Evolutionary conservation across 805 yeast species (phyloP), one percentile per base, ranked within the genome.

Genomic region (Lipomyces oligophaga): DNA sequence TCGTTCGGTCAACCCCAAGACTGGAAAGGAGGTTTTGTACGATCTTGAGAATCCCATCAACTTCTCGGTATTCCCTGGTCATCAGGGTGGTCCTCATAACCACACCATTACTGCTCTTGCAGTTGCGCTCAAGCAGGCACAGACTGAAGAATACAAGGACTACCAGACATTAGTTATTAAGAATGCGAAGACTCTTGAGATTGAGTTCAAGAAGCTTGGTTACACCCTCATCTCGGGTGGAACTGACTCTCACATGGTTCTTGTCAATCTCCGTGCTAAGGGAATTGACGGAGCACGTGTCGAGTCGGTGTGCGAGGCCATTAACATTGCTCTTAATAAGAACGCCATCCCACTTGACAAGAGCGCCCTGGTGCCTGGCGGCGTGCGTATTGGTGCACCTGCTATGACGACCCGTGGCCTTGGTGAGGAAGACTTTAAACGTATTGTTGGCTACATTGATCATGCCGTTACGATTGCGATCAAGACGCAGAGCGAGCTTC

Each of bases 81-180:
- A 93, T 72, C 98, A 93, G 76, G 98, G 98, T 76, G 98, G 98
- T 67, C 98, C 98, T 62, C 97, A 93, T 74, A 93, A 93, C 77
- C 98, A 93, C 74, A 93, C 98, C 59, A 93, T 93, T 67, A 83
- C 97, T 60, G 98, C 97, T 28, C 74, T 93, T 63, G 97, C 97
- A 15, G 93, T 89, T 56, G 97, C 98, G 42, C 79, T 93, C 67
- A 88, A 88, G 68, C 98, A 93, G 75, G 94, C 96, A 52, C 76
- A 79, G 56, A 74, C 86, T 42, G 95, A 94, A 51, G 97, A 89
- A 69, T 93, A 83, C 74, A 84, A 79, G 68, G 84, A 79, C 64
- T 90, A 90, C 74, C 98, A 93, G 75, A 66, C 75, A 63, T 85
- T 85, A 65, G 97, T 93, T 33, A 73, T 90, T 62, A 77, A 79